Base-by-base conservation (phyloP, 2,329 filamentous ascomycete species). In the Basipetospora chlamydospora region DNA sequence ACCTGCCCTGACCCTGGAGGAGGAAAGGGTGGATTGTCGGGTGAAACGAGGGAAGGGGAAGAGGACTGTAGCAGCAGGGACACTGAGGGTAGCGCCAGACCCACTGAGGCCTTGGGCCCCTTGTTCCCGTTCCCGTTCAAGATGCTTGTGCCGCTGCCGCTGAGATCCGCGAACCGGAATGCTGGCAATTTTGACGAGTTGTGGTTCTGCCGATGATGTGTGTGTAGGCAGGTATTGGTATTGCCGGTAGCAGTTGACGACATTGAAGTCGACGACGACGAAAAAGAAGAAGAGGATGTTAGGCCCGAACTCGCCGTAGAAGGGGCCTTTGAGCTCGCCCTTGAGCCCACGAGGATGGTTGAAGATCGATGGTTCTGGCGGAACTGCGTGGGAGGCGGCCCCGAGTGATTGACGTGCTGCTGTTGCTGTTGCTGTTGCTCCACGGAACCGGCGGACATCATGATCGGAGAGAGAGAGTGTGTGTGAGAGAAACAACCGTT, bases 121-220 rank as follows among this genome's bases (percentile, higher is more conserved):
- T n/a, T n/a, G n/a, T n/a, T n/a, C n/a, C n/a, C n/a, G n/a, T n/a
- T n/a, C n/a, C n/a, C n/a, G n/a, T n/a, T n/a, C n/a, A n/a, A n/a
- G 10, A 8, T 28, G 26, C 10, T 16, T 9, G 28, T 17, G 13
- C 28, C 15, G n/a, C 15, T 29, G 28, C 6, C 57, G 54, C 41
- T 56, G 25, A 64, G 54, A 52, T 71, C 67, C 44, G 59, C 63
- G 47, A 68, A 67, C 40, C 67, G 67, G 50, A 66, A 70, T 16
- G 67, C 60, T 20, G 69, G 67, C 44, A 71, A 53, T 46, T 71
- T 72, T 42, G 67, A 72, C 26, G 66, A 63, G 47, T 61, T 70
- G 51, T 71, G 62, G 48, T 50, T 66, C 44, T 66, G 64, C 38
- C 67, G 65, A 51, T 71, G 67, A 30, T 54, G 26, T 6, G 35